phyloP scores from a whole-genome alignment of 495 filamentous ascomycete species.

The Xeromyces bisporus region DNA sequence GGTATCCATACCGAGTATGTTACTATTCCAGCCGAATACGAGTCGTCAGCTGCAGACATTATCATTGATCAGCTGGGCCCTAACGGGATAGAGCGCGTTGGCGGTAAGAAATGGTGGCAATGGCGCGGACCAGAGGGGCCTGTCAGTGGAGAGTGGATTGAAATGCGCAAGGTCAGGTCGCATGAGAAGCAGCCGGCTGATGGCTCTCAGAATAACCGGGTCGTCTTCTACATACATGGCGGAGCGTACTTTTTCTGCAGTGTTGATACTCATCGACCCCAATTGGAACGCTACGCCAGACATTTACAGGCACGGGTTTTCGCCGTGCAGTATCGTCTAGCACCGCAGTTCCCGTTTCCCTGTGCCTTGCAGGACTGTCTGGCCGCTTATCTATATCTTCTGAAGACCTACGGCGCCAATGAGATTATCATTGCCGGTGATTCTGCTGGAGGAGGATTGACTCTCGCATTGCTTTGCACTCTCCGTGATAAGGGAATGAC shows the following conservation, averaged over 20 bases:
- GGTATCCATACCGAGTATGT: conserved; percentile 73
- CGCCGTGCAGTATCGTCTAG: conserved; percentile 69
- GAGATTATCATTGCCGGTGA: conserved; percentile 78
- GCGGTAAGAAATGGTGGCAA: conserved; percentile 85
- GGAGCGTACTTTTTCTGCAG: conserved; percentile 78
- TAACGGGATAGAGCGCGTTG: conserved; percentile 53
- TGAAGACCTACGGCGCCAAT: conserved; percentile 52
- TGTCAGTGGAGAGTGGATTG: conserved; percentile 80
- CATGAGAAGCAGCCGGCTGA: conserved; percentile 47
- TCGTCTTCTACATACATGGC: conserved; percentile 90
- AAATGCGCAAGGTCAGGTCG: conserved; percentile 72
- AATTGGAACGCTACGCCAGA: conserved; percentile 85
- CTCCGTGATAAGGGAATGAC: conserved; percentile 68
- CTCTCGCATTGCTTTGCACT: conserved; percentile 60
- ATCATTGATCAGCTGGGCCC: conserved; percentile 57
- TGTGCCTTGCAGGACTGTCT: conserved; percentile 81
- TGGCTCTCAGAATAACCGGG: conserved; percentile 41
- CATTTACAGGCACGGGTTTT: conserved; percentile 81
- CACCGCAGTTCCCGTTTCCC: conserved; percentile 89
- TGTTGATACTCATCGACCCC: conserved; percentile 87
- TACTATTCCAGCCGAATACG: conserved; percentile 42
- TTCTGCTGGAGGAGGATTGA: conserved; percentile 81
- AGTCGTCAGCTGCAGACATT: conserved; percentile 42
- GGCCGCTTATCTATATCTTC: conserved; percentile 67
- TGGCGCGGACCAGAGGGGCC: conserved; percentile 52